These are phyloP conservation scores for Leccinum griseonigrum DNA, from an alignment of 1,284 basidiomycete species.

Conservation along the genomic window DNA sequence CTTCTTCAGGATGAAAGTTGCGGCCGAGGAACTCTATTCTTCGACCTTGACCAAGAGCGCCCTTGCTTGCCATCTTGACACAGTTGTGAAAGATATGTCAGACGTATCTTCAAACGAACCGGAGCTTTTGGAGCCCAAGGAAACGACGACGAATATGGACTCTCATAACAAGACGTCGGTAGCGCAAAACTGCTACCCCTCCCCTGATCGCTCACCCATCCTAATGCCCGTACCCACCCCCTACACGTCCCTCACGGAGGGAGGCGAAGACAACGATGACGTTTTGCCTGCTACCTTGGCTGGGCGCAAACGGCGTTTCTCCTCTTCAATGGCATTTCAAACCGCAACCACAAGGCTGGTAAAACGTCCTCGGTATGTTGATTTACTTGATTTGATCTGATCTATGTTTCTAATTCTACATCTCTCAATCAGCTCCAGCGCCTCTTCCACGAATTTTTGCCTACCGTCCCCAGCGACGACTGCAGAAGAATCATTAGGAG, in stretches of 20 bases:
- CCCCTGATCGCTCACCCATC: neutral
- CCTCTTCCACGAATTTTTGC: neutral
- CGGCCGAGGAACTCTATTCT: slow-evolving; percentile 33
- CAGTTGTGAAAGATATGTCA: slow-evolving; percentile 26
- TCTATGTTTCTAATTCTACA: neutral
- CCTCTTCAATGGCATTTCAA: neutral
- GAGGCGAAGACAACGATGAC: slow-evolving; percentile 6
- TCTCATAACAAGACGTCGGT: neutral
- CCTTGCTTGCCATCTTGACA: slow-evolving; percentile 29
- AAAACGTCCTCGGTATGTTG: neutral
- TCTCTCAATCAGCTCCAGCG: neutral
- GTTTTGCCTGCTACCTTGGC: slow-evolving; percentile 4
- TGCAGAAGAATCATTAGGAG: neutral
- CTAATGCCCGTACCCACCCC: slow-evolving; percentile 1
- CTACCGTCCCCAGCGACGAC: slow-evolving; percentile 11
- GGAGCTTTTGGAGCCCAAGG: neutral
- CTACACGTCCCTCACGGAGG: neutral
- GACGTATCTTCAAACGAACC: neutral
- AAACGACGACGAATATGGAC: neutral
- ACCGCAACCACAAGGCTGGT: neutral
- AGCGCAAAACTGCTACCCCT: neutral
- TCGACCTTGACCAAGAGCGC: slow-evolving; percentile 26
- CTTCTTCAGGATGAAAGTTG: slow-evolving; percentile 33
- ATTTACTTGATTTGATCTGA: no score
- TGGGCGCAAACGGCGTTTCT: slow-evolving; percentile 20